Percentiles rank a stretch among this genome's conserved stretches.
These are phyloP conservation scores for Camellia lanceoleosa DNA, from an alignment of 148 eudicot species.

Conservation along the genomic window DNA sequence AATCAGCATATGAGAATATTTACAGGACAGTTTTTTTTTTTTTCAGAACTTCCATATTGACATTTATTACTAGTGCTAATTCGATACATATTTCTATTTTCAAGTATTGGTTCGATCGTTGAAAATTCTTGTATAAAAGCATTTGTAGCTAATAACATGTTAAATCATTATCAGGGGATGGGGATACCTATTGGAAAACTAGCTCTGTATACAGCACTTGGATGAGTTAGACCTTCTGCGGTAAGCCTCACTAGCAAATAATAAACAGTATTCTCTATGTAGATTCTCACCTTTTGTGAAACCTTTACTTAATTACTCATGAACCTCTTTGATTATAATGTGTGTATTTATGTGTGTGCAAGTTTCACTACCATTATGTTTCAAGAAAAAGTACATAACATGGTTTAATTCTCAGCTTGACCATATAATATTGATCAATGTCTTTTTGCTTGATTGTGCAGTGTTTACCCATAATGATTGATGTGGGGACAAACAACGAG, in stretches of 20 bases:
- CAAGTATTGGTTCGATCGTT: neutral
- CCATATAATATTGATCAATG: neutral
- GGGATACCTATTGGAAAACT: conserved; percentile 96
- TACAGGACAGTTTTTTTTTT: neutral
- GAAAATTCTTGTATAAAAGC: neutral
- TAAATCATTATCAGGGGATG: conserved; percentile 67
- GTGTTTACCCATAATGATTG: conserved; percentile 93
- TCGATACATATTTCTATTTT: neutral
- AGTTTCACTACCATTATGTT: neutral
- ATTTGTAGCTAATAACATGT: neutral
- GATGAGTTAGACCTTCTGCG: conserved; percentile 93
- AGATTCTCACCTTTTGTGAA: too few relatives aligned
- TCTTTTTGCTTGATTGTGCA: conserved; percentile 25
- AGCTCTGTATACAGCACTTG: conserved; percentile 85
- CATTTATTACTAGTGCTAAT: neutral
- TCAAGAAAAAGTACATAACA: neutral
- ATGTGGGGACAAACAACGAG: conserved; percentile 88
- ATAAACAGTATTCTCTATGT: neutral
- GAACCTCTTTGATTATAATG: neutral
- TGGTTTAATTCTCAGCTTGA: conserved; percentile 2
- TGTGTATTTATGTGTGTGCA: too few relatives aligned
- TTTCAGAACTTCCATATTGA: neutral
- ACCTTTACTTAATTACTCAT: too few relatives aligned
- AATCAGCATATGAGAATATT: neutral
- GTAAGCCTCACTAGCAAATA: conserved; percentile 38